Conservation (phyloP, 176 grass and related monocot genomes). For the Carex parvula region DNA sequence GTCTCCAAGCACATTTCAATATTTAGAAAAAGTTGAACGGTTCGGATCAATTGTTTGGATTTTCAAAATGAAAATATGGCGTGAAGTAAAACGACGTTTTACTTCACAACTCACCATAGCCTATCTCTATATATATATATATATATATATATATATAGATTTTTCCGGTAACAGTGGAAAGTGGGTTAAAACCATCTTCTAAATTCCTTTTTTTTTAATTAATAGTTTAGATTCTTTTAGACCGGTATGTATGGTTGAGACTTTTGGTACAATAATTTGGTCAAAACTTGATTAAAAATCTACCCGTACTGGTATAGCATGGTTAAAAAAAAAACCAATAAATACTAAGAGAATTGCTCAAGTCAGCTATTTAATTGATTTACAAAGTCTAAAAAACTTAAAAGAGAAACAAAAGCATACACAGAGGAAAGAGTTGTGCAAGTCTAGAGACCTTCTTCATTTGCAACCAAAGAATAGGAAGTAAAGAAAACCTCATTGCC, state of each 20-base stretch:
- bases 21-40: too few relatives aligned
- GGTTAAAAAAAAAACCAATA: neutral
- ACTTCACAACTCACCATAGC: too few relatives aligned
- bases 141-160: neutral
- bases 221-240: neutral
- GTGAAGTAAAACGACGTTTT: too few relatives aligned
- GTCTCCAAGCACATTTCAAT: too few relatives aligned
- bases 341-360: neutral
- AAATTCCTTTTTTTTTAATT: neutral
- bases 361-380: neutral
- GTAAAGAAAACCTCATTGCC: constrained; percentile 64
- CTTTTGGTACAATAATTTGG: neutral
- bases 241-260: neutral
- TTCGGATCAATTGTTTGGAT: too few relatives aligned
- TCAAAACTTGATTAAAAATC: neutral
- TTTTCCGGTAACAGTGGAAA: neutral
- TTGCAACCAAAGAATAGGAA: constrained; percentile 66
- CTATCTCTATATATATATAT: too few relatives aligned
- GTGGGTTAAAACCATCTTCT: neutral
- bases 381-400: neutral
- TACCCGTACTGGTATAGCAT: neutral
- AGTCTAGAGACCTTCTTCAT: constrained; percentile 62
- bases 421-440: constrained; percentile 38
- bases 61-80: too few relatives aligned
- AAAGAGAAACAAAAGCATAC: constrained; percentile 39